These are phyloP conservation scores for Elongisporangium senticosum DNA, from an alignment of 352 stramenopile species.

Conservation along the genomic window DNA sequence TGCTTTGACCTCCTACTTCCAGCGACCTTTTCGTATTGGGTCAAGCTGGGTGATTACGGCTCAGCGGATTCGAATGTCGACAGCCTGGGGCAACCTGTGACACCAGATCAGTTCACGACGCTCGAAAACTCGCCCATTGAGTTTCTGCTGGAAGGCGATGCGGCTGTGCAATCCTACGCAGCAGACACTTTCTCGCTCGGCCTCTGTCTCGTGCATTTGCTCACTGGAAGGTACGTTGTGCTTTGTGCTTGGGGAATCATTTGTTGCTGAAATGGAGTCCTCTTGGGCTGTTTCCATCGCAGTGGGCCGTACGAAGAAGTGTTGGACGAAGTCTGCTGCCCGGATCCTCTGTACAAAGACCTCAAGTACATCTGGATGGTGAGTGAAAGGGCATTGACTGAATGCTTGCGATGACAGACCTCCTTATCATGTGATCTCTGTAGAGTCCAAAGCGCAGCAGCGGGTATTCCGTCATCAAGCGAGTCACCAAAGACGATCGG, in stretches of 20 bases:
- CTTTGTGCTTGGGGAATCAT: not conserved
- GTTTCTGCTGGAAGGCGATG: conserved; percentile 92
- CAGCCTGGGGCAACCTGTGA: conserved; percentile 88
- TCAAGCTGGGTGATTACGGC: conserved; percentile 98
- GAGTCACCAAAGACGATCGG: conserved; percentile 45
- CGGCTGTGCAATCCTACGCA: conserved; percentile 86
- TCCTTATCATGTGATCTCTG: conserved; percentile 6
- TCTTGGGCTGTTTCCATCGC: not conserved
- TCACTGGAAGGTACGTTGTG: conserved; percentile 85
- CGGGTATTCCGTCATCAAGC: conserved; percentile 59
- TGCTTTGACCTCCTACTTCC: conserved; percentile 59
- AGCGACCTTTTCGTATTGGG: conserved; percentile 69
- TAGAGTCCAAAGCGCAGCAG: conserved; percentile 49
- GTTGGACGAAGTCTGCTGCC: conserved; percentile 90
- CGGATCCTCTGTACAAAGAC: conserved; percentile 70
- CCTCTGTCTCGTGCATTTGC: conserved; percentile 95
- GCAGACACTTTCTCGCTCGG: conserved; percentile 95
- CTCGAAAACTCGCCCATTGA: conserved; percentile 98
- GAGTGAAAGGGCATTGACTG: conserved; percentile 5
- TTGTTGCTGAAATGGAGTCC: not conserved
- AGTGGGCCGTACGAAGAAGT: conserved; percentile 98
- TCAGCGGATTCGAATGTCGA: conserved; percentile 89
- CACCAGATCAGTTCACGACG: conserved; percentile 95
- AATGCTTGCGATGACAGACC: not conserved
- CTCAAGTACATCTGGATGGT: conserved; percentile 89